phyloP scores from a whole-genome alignment of 257 asterid species.

The Petrea volubilis region DNA sequence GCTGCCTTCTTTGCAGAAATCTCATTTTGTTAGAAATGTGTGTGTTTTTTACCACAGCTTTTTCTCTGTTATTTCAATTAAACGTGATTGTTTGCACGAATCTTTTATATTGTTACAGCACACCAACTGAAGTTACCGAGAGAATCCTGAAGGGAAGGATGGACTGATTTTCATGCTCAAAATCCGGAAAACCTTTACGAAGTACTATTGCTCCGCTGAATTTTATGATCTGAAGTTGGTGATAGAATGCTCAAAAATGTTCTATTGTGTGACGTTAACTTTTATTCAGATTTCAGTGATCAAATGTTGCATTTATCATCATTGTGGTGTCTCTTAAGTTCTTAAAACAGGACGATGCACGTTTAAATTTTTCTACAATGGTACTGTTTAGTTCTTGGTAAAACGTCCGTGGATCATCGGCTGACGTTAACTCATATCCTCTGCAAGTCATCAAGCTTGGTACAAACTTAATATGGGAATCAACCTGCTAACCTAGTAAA shows the following conservation, averaged over 20 bases:
- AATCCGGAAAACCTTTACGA: constrained; percentile 1
- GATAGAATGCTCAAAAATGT: constrained; percentile 3
- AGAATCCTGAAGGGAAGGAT: constrained; percentile 92
- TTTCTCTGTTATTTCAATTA: neutral
- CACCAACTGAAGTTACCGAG: constrained; percentile 89
- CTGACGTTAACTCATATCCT: neutral
- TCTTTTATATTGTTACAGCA: constrained; percentile 48
- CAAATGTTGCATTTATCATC: constrained; percentile 7
- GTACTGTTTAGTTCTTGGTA: neutral
- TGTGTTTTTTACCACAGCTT: neutral
- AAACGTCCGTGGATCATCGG: neutral
- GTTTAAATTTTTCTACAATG: neutral
- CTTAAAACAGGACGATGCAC: neutral
- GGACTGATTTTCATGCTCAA: constrained; percentile 46
- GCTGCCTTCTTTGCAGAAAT: neutral
- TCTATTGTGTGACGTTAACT: constrained; percentile 14
- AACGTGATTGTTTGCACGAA: neutral
- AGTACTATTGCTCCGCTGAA: neutral
- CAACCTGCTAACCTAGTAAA: neutral
- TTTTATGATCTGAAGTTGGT: constrained; percentile 17
- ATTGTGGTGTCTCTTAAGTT: neutral
- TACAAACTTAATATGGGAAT: no score
- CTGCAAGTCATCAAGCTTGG: no score
- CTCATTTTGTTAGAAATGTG: neutral
- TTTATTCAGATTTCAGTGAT: constrained; percentile 22